These are phyloP conservation scores for Geoglossum cookeanum DNA, from an alignment of 2,329 filamentous ascomycete species.

Conservation along the genomic window DNA sequence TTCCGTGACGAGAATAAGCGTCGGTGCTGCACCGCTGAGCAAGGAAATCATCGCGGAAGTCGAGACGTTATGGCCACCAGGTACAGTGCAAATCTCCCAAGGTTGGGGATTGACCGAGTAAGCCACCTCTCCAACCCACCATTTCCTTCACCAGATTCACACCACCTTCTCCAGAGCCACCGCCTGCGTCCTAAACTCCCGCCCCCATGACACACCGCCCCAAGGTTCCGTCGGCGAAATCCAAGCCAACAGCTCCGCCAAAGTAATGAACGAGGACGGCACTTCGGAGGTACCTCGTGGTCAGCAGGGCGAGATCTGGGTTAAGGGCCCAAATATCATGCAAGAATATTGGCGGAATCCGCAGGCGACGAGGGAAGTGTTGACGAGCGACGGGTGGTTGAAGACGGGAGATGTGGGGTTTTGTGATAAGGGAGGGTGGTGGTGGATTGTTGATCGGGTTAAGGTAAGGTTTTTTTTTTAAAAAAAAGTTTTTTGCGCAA, in stretches of 20 bases:
- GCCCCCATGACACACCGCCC: constrained; percentile 29
- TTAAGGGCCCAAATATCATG: constrained; percentile 54
- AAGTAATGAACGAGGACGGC: constrained; percentile 43
- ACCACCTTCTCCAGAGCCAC: constrained; percentile 28
- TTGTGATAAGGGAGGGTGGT: constrained; percentile 32
- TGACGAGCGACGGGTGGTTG: constrained; percentile 46
- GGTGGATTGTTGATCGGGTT: constrained; percentile 55
- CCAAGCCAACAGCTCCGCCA: constrained; percentile 47
- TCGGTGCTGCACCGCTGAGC: constrained; percentile 51
- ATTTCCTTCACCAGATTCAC: neutral
- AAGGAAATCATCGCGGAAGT: constrained; percentile 38
- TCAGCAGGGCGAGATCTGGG: constrained; percentile 50
- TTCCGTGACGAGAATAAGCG: constrained; percentile 38
- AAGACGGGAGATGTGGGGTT: constrained; percentile 54
- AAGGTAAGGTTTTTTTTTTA: constrained; percentile 28
- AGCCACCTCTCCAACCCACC: neutral
- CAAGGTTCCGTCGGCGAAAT: constrained; percentile 40
- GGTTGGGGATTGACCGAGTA: constrained; percentile 65
- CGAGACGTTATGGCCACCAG: constrained; percentile 18
- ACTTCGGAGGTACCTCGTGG: constrained; percentile 26
- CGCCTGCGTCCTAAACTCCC: constrained; percentile 48
- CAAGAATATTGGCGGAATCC: constrained; percentile 59
- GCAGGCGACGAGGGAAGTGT: constrained; percentile 43
- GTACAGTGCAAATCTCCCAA: constrained; percentile 31
- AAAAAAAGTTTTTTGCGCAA: no score